These are phyloP conservation scores for Trichosporon sp. DNA, from an alignment of 1,284 basidiomycete species.

Conservation along the genomic window DNA sequence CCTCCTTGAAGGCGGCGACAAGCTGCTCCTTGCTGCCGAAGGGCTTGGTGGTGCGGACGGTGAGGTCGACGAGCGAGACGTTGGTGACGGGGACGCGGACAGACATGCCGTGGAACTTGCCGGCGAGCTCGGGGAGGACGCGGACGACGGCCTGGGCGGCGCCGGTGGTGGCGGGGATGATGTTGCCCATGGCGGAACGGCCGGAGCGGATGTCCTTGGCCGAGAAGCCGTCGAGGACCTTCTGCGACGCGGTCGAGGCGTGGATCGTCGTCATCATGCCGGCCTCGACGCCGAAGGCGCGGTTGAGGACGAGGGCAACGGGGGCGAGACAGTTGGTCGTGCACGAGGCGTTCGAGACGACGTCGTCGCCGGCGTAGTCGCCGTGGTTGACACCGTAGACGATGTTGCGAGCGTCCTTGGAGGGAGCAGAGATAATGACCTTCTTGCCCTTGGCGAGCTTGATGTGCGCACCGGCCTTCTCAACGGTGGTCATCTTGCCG, in stretches of 20 bases:
- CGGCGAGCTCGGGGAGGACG: slow-evolving; percentile 50
- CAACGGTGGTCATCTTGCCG: slow-evolving; percentile 46
- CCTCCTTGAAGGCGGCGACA: slow-evolving; percentile 42
- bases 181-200: slow-evolving; percentile 47
- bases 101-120: slow-evolving; percentile 50
- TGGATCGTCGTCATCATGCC: slow-evolving; percentile 53
- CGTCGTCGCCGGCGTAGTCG: slow-evolving; percentile 42
- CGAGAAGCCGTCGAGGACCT: slow-evolving; percentile 49
- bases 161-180: slow-evolving; percentile 50
- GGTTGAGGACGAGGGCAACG: slow-evolving; percentile 46
- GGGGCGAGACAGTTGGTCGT: slow-evolving; percentile 53
- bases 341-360: slow-evolving; percentile 50
- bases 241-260: slow-evolving; percentile 49
- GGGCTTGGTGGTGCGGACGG: slow-evolving; percentile 43
- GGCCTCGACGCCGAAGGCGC: slow-evolving; percentile 47
- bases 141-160: slow-evolving; percentile 49
- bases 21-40: slow-evolving; percentile 45
- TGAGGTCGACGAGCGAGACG: slow-evolving; percentile 51
- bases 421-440: slow-evolving; percentile 50
- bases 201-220: slow-evolving; percentile 48
- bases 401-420: slow-evolving; percentile 42
- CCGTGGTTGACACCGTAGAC: slow-evolving; percentile 50
- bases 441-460: slow-evolving; percentile 44
- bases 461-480: slow-evolving; percentile 45
- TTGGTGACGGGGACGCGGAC: slow-evolving; percentile 51